A percentile compares a stretch with the other conserved stretches of the same genome.
These are phyloP conservation scores for Blastobotrys mokoenaii DNA, from an alignment of 805 yeast species.

Conservation along the genomic window DNA sequence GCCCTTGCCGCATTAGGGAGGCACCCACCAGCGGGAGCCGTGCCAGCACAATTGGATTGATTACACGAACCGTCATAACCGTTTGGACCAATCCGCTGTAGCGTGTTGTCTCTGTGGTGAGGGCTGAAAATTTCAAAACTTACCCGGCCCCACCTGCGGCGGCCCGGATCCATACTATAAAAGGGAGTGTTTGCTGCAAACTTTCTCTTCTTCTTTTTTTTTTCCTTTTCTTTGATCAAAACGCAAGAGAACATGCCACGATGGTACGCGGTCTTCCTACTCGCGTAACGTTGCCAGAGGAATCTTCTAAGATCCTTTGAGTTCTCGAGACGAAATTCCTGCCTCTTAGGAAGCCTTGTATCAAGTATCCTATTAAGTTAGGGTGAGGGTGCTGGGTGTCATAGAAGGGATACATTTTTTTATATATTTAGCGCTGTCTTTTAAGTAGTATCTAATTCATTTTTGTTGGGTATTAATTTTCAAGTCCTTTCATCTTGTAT, in stretches of 20 bases:
- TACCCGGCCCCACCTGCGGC: neutral
- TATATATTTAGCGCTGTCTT: too few relatives aligned
- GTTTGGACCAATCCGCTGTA: too few relatives aligned
- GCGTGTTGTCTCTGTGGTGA: too few relatives aligned
- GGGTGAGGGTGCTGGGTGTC: conserved; percentile 28
- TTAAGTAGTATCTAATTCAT: neutral
- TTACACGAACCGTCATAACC: too few relatives aligned
- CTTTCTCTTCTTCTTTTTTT: conserved; percentile 10
- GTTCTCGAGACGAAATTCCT: conserved; percentile 29
- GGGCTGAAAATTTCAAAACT: too few relatives aligned
- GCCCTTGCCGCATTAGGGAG: too few relatives aligned
- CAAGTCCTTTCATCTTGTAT: too few relatives aligned
- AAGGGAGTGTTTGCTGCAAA: neutral
- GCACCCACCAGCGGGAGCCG: too few relatives aligned
- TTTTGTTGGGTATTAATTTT: neutral
- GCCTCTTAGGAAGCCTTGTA: conserved; percentile 30
- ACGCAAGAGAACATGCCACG: conserved; percentile 31
- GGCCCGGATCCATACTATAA: conserved; percentile 2
- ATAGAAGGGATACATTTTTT: conserved; percentile 26
- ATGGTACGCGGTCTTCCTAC: conserved; percentile 21
- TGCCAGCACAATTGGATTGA: too few relatives aligned
- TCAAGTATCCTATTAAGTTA: conserved; percentile 21
- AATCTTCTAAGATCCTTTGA: conserved; percentile 13
- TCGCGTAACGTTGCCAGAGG: conserved; percentile 30
- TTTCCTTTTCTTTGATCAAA: conserved; percentile 27